Percentiles rank a stretch among this genome's conserved stretches.
Evolutionary conservation across 257 asterid genomes (phyloP).

Genomic region (Nicotiana tomentosiformis): DNA sequence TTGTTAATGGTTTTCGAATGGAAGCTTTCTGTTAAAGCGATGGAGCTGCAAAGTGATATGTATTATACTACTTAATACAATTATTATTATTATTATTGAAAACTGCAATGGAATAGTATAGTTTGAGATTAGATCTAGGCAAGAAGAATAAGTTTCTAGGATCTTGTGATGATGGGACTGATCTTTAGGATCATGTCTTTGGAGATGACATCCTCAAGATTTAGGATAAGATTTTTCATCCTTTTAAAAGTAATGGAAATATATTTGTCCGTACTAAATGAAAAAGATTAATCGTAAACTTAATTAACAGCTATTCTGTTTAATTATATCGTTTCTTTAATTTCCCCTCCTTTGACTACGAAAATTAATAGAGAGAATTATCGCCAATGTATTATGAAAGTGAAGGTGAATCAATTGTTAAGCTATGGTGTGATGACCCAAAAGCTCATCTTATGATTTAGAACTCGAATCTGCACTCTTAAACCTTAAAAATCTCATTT

Average conservation of each 20-base stretch:
- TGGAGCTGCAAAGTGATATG: not conserved
- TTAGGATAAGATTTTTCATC: not conserved
- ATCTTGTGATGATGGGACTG: not conserved
- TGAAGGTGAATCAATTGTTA: not conserved
- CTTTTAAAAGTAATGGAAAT: not conserved
- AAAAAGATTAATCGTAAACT: not conserved
- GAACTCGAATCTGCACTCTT: too few relatives aligned
- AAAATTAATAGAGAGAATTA: not conserved
- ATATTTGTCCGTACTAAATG: not conserved
- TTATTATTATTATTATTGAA: not conserved
- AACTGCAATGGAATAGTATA: not conserved
- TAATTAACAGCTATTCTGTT: not conserved
- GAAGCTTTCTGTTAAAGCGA: not conserved
- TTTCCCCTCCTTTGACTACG: not conserved
- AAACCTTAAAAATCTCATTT: too few relatives aligned
- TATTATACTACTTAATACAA: not conserved
- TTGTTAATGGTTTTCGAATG: not conserved
- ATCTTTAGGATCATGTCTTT: not conserved
- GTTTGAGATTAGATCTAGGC: not conserved
- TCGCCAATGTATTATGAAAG: not conserved
- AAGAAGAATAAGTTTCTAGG: not conserved
- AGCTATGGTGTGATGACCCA: too few relatives aligned
- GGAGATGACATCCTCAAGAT: not conserved
- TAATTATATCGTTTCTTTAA: too few relatives aligned
- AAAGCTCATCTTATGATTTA: too few relatives aligned